Conservation (phyloP, 2,329 filamentous ascomycete species). For the Trichoderma sp. region DNA sequence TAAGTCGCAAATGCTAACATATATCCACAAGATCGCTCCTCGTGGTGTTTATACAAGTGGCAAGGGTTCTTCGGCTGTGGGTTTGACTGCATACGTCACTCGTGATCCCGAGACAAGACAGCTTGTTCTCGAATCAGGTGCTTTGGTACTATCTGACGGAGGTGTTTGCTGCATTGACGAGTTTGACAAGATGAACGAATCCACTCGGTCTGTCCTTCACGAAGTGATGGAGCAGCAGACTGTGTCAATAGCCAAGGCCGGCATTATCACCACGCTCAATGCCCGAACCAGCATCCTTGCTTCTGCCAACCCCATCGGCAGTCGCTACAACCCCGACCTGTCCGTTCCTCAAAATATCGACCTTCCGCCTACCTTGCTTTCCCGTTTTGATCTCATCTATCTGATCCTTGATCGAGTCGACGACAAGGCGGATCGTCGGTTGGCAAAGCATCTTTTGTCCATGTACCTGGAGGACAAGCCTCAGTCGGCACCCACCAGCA, state of each 20-base stretch:
- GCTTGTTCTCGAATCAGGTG: constrained; percentile 76
- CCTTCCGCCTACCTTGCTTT: constrained; percentile 88
- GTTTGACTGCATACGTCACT: constrained; percentile 78
- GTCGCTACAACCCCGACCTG: constrained; percentile 93
- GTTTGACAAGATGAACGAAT: constrained; percentile 83
- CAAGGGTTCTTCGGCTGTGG: constrained; percentile 76
- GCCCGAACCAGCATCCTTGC: constrained; percentile 93
- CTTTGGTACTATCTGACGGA: constrained; percentile 74
- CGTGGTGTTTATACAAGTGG: constrained; percentile 80
- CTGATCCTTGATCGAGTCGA: constrained; percentile 92
- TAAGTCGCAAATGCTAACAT: constrained; percentile 91
- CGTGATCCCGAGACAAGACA: constrained; percentile 77
- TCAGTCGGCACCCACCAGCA: constrained; percentile 69
- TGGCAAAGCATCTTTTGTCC: constrained; percentile 88
- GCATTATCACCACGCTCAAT: constrained; percentile 95
- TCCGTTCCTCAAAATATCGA: constrained; percentile 98
- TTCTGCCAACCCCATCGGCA: constrained; percentile 96
- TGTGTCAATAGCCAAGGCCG: constrained; percentile 82
- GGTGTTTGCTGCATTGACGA: constrained; percentile 84
- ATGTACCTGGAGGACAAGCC: constrained; percentile 97
- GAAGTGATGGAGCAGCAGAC: constrained; percentile 90
- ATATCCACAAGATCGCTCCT: constrained; percentile 96
- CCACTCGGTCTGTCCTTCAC: constrained; percentile 75
- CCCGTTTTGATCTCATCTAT: constrained; percentile 95
- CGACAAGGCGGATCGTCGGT: constrained; percentile 80